A percentile compares a stretch with the other conserved stretches of the same genome.
Conservation (phyloP, 2,329 filamentous ascomycete genomes). For the Fusarium hainanense region DNA sequence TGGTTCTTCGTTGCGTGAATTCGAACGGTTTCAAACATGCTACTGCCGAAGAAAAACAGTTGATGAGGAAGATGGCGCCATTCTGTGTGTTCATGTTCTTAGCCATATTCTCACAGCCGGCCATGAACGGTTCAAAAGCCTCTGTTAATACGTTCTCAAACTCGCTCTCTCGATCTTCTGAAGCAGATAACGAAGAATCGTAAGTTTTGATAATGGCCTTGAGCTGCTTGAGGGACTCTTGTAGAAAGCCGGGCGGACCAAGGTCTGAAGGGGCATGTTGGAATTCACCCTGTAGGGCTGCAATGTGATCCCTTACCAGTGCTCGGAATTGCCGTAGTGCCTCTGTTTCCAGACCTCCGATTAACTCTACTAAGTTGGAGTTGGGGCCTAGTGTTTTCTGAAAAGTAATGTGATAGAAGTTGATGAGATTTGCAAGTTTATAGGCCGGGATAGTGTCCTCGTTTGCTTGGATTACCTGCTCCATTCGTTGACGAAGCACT, state of each 20-base stretch:
- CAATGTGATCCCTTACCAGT: conserved; percentile 82
- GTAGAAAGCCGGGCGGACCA: conserved; percentile 81
- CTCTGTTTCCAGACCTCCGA: conserved; percentile 76
- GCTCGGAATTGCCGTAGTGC: conserved; percentile 85
- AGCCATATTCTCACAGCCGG: conserved; percentile 77
- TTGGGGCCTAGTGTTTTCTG: conserved; percentile 77
- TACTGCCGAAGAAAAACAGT: conserved; percentile 72
- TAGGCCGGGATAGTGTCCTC: conserved; percentile 91
- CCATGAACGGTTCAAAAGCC: conserved; percentile 86
- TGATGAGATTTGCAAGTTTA: conserved; percentile 87
- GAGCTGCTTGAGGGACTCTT: conserved; percentile 82
- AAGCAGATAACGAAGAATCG: conserved; percentile 78
- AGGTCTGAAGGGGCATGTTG: conserved; percentile 78
- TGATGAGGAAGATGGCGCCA: conserved; percentile 76
- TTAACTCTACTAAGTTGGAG: conserved; percentile 75
- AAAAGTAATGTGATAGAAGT: conserved; percentile 91
- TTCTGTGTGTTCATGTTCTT: conserved; percentile 68
- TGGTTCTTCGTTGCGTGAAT: conserved; percentile 69
- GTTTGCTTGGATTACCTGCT: conserved; percentile 92
- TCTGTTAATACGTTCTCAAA: conserved; percentile 82
- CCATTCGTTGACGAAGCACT: conserved; percentile 87
- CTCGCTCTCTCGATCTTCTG: conserved; percentile 69
- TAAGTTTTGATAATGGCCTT: conserved; percentile 85
- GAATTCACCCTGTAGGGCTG: conserved; percentile 77
- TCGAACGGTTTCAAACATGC: conserved; percentile 67